Conservation (phyloP, 78 protist genomes). For the Dictyostelium brefeldianum region DNA sequence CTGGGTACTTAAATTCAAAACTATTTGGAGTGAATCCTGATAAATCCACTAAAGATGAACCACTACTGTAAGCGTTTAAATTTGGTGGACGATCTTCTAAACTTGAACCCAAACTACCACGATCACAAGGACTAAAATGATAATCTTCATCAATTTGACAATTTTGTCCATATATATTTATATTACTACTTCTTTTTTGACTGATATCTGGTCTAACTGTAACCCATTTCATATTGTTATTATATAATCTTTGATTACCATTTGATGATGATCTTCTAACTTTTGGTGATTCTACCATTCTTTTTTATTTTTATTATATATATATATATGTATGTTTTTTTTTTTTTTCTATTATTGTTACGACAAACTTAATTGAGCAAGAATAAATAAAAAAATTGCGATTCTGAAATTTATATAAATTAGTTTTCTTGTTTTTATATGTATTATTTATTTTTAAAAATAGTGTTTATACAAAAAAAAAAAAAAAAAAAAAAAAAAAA, state of each 20-base stretch:
- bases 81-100: neutral
- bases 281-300: conserved; percentile 30
- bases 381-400: no score
- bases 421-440: no score
- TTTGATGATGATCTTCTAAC: conserved; percentile 27
- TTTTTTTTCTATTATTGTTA: no score
- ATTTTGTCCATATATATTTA: neutral
- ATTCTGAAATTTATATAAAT: no score
- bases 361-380: no score
- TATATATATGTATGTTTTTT: no score
- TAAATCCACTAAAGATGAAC: conserved; percentile 5
- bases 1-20: conserved; percentile 13
- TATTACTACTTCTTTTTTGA: neutral
- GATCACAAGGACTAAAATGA: neutral
- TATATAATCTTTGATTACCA: neutral
- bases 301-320: neutral
- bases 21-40: conserved; percentile 16
- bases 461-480: no score
- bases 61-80: neutral
- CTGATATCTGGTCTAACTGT: conserved; percentile 8
- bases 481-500: no score
- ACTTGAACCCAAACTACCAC: conserved; percentile 1
- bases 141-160: neutral
- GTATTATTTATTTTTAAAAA: no score
- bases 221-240: conserved; percentile 24